Evolutionary conservation across 2,329 filamentous ascomycete species (phyloP).

Genomic region (Cladosporium sp.): DNA sequence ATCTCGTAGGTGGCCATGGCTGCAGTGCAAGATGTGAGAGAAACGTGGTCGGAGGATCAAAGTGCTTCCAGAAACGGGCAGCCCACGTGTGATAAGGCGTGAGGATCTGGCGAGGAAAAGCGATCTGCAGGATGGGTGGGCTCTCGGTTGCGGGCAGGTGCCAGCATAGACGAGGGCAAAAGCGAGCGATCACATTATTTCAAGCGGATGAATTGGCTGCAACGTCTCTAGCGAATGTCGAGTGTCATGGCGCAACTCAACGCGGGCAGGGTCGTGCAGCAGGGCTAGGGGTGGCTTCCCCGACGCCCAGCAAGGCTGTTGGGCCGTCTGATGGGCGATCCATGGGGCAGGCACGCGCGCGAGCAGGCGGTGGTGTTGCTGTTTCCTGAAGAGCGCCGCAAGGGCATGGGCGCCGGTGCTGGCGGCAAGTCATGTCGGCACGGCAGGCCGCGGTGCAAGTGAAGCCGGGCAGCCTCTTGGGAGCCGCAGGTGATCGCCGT

Average conservation of each 20-base stretch:
- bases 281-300: background rate
- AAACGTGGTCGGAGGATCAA: background rate
- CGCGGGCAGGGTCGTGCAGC: background rate
- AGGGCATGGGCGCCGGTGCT: background rate
- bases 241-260: background rate
- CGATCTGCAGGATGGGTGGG: no score
- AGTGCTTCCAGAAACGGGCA: background rate
- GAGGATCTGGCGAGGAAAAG: background rate
- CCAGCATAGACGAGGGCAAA: background rate
- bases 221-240: background rate
- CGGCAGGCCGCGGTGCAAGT: background rate
- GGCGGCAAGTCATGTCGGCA: background rate
- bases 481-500: no score
- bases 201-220: background rate
- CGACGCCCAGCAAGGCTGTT: background rate
- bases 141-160: no score
- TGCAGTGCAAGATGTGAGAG: background rate
- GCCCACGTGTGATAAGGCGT: background rate
- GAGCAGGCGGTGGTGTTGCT: constrained; percentile 1
- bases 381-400: background rate
- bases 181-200: background rate
- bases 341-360: background rate
- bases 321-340: no score
- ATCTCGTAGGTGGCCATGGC: constrained; percentile 9
- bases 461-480: background rate